These are phyloP conservation scores for Wickerhamomyces tratensis DNA, from an alignment of 805 yeast genomes.

Conservation along the genomic window DNA sequence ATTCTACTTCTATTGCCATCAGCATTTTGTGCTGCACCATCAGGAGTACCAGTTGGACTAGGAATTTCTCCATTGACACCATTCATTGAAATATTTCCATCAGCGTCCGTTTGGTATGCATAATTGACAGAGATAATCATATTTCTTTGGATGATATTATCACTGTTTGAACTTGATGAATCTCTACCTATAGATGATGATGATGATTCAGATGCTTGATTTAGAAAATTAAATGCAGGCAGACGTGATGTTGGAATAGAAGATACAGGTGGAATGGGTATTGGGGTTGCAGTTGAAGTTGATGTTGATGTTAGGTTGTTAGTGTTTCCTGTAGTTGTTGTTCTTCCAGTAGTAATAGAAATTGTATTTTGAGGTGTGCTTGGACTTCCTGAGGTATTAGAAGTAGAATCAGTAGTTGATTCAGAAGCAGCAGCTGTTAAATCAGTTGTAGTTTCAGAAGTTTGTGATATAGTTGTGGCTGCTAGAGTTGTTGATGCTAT, in stretches of 20 bases:
- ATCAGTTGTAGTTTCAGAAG: background rate
- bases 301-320: background rate
- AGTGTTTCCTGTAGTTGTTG: no score
- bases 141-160: conserved; percentile 16
- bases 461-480: background rate
- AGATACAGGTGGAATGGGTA: background rate
- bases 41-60: conserved; percentile 2
- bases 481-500: background rate
- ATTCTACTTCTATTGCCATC: conserved; percentile 23
- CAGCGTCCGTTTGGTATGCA: conserved; percentile 14
- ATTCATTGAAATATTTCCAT: background rate
- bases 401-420: no score
- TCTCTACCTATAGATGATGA: background rate
- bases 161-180: background rate
- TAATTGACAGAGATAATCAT: conserved; percentile 32
- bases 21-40: background rate
- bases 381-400: no score
- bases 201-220: background rate
- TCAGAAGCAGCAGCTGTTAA: no score
- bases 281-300: background rate
- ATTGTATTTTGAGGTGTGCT: no score
- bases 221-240: background rate
- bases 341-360: no score
- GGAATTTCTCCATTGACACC: background rate
- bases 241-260: background rate